Percentiles rank a stretch among this genome's conserved stretches.
Conservation (phyloP, 192 early-diverging fungal species). For the Funneliformis geosporum region DNA sequence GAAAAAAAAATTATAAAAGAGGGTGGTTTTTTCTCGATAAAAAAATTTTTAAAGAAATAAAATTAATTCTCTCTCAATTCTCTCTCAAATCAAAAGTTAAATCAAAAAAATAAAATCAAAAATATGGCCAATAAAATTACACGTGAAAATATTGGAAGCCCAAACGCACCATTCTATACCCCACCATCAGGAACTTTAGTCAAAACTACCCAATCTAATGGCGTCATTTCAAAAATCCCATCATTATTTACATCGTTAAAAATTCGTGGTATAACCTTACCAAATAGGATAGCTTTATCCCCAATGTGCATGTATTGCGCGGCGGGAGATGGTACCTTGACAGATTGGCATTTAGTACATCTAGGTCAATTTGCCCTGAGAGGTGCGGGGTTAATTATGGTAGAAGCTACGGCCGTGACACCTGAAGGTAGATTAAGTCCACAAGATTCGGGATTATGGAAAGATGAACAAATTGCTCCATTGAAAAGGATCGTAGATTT, state of each 20-base stretch:
- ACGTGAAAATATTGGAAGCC: background rate
- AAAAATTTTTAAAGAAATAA: too few species aligned
- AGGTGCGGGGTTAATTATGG: conserved; percentile 77
- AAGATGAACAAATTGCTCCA: conserved; percentile 71
- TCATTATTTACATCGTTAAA: conserved; percentile 68
- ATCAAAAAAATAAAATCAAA: background rate
- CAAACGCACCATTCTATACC: background rate
- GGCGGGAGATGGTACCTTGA: conserved; percentile 65
- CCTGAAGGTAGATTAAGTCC: conserved; percentile 82
- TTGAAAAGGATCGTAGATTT: conserved; percentile 62
- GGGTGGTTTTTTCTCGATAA: too few species aligned
- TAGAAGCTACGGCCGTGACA: conserved; percentile 75
- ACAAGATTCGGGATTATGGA: conserved; percentile 78
- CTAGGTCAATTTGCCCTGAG: conserved; percentile 70
- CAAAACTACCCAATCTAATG: background rate
- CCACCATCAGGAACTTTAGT: background rate
- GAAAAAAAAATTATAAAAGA: too few species aligned
- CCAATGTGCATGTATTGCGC: conserved; percentile 86
- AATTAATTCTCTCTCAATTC: too few species aligned
- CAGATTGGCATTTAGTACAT: conserved; percentile 66
- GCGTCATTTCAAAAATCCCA: background rate
- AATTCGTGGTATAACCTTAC: conserved; percentile 65
- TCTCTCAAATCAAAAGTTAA: too few species aligned
- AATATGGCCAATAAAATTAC: background rate
- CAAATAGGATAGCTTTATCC: conserved; percentile 75